Evolutionary conservation across 441 rosid species (phyloP).

Genomic region (Breynia disticha): DNA sequence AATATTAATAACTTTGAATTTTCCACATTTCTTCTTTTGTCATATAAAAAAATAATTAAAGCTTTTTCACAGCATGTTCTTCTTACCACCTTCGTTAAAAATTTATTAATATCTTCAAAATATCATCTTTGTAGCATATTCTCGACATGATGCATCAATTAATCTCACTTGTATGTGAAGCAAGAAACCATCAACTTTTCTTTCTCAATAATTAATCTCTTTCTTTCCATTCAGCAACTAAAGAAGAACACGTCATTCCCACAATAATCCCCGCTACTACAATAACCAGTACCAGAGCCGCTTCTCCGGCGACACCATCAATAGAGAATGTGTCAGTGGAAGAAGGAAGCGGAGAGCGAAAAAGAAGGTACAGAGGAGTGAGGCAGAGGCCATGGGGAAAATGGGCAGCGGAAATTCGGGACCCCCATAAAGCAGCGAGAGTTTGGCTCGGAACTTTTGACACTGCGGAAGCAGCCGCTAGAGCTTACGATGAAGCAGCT

Average conservation of each 20-base stretch:
- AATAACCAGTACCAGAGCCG: slow-evolving; percentile 6
- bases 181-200: background rate
- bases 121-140: no score
- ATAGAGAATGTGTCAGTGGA: slow-evolving; percentile 17
- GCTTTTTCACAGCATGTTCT: no score
- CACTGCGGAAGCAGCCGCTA: slow-evolving; percentile 79
- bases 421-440: slow-evolving; percentile 72
- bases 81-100: no score
- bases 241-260: slow-evolving; percentile 21
- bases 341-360: slow-evolving; percentile 31
- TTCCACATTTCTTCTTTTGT: no score
- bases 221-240: slow-evolving; percentile 8
- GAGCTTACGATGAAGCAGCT: slow-evolving; percentile 83
- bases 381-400: slow-evolving; percentile 87
- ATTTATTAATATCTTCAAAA: no score
- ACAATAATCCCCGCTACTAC: slow-evolving; percentile 9
- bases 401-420: slow-evolving; percentile 81
- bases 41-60: no score
- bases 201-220: background rate
- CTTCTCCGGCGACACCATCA: slow-evolving; percentile 8
- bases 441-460: slow-evolving; percentile 90
- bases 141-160: no score
- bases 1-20: no score
- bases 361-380: slow-evolving; percentile 70
- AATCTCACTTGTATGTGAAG: no score